Conservation (phyloP, 352 stramenopile species). For the Phytophthora fragariae region DNA sequence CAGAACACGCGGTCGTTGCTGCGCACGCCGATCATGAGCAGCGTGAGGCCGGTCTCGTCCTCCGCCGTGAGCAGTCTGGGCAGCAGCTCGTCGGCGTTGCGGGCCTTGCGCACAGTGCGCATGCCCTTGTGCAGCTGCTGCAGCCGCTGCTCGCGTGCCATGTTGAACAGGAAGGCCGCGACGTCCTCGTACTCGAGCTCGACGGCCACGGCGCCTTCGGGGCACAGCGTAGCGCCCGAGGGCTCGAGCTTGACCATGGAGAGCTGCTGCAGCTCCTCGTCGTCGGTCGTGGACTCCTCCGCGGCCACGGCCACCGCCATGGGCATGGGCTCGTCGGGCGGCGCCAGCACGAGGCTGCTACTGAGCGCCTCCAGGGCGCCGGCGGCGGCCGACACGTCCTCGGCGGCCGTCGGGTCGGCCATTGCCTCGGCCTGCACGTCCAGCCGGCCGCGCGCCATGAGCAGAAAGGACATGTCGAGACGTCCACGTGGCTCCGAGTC, state of each 20-base stretch:
- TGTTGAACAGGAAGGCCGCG: constrained; percentile 62
- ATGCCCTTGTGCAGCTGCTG: constrained; percentile 68
- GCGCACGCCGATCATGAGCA: constrained; percentile 85
- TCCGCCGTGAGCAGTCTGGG: constrained; percentile 59
- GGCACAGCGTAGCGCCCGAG: not conserved
- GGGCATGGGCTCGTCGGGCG: constrained; percentile 38
- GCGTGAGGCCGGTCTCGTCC: constrained; percentile 82
- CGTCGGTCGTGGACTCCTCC: constrained; percentile 80
- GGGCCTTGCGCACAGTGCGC: constrained; percentile 59
- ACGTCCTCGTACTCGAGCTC: constrained; percentile 76
- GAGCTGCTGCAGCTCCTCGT: constrained; percentile 81
- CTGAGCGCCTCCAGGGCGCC: constrained; percentile 44
- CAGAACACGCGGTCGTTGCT: constrained; percentile 67
- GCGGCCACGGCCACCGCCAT: constrained; percentile 48
- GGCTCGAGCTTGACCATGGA: constrained; percentile 63
- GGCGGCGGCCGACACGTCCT: constrained; percentile 18
- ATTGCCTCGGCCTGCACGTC: constrained; percentile 28
- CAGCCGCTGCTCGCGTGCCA: constrained; percentile 60
- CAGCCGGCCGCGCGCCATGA: constrained; percentile 34
- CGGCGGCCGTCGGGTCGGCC: constrained; percentile 15
- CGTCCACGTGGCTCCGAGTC: constrained; percentile 25
- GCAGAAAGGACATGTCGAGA: constrained; percentile 48
- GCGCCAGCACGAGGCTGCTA: constrained; percentile 21
- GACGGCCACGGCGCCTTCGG: constrained; percentile 38
- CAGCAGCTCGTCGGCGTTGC: constrained; percentile 60